phyloP scores from a whole-genome alignment of 2,329 filamentous ascomycete genomes.

The Piedraia hortae region DNA sequence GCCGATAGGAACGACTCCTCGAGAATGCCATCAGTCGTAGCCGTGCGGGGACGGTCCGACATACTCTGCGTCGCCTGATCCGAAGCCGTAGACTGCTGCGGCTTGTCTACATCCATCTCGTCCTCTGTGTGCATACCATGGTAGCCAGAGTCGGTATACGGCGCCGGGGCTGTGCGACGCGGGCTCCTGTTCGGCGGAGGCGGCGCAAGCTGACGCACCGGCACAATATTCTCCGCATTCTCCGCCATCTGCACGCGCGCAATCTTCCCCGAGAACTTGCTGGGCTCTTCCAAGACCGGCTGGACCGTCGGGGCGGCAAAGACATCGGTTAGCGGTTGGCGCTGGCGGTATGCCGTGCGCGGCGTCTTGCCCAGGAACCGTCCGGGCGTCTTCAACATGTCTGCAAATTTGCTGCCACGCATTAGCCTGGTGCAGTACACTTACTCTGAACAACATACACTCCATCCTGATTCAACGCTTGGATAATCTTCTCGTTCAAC shows the following conservation, averaged over 20 bases:
- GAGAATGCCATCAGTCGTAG: slow-evolving; percentile 7
- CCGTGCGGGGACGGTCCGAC: slow-evolving; percentile 11
- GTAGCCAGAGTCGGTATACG: slow-evolving; percentile 37
- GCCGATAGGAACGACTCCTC: slow-evolving; percentile 23
- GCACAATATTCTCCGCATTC: slow-evolving; percentile 18
- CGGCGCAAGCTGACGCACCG: slow-evolving; percentile 5
- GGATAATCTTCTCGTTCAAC: slow-evolving; percentile 95
- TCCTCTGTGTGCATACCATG: slow-evolving; percentile 37
- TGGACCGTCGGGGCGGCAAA: slow-evolving; percentile 19
- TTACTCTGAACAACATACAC: slow-evolving; percentile 30
- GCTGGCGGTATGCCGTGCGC: slow-evolving; percentile 36
- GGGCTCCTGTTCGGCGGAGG: slow-evolving; percentile 11
- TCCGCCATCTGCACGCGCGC: slow-evolving; percentile 32
- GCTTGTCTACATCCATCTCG: slow-evolving; percentile 17
- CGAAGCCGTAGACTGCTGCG: slow-evolving; percentile 3
- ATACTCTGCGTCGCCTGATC: too few species aligned
- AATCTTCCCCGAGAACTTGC: slow-evolving; percentile 24
- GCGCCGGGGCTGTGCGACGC: slow-evolving; percentile 10
- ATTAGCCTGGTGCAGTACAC: not conserved
- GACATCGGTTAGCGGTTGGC: slow-evolving; percentile 25
- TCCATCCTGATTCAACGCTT: slow-evolving; percentile 67
- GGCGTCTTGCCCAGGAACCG: slow-evolving; percentile 63
- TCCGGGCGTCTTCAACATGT: slow-evolving; percentile 85
- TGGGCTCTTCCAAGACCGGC: slow-evolving; percentile 25
- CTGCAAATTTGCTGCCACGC: slow-evolving; percentile 49